A percentile compares a stretch with the other conserved stretches of the same genome.
Conservation (phyloP, 2,329 filamentous ascomycete species). For the Davidsoniella neocaledoniae region DNA sequence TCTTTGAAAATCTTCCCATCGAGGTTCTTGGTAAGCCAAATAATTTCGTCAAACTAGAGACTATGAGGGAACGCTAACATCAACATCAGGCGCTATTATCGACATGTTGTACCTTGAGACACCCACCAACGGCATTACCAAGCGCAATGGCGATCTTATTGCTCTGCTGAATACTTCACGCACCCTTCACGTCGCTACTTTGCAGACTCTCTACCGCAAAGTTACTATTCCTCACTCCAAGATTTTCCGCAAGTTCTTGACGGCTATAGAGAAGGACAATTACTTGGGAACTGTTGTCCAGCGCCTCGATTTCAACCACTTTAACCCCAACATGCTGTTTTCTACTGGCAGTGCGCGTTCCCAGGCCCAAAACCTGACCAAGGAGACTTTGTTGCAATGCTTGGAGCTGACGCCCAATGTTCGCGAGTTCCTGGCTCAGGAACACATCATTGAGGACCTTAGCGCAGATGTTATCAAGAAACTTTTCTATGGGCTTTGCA, state of each 20-base stretch:
- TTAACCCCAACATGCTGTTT: constrained; percentile 64
- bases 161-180: constrained; percentile 61
- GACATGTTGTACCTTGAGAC: constrained; percentile 58
- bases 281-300: constrained; percentile 59
- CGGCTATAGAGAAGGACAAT: constrained; percentile 48
- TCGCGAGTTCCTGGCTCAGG: constrained; percentile 63
- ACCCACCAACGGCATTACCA: constrained; percentile 52
- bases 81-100: constrained; percentile 49
- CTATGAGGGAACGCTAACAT: constrained; percentile 6
- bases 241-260: constrained; percentile 68
- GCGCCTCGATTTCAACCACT: constrained; percentile 71
- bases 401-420: constrained; percentile 56
- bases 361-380: constrained; percentile 59
- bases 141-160: constrained; percentile 64
- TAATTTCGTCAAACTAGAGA: not conserved
- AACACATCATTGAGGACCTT: constrained; percentile 65
- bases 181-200: constrained; percentile 53
- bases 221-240: constrained; percentile 71
- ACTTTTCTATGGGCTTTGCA: constrained; percentile 49
- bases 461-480: constrained; percentile 51
- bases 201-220: constrained; percentile 59
- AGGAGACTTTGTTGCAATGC: constrained; percentile 54
- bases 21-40: constrained; percentile 50
- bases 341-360: constrained; percentile 57
- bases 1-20: constrained; percentile 50